Evolutionary conservation across 2,329 filamentous ascomycete genomes (phyloP).

Genomic region (Nemania diffusa): DNA sequence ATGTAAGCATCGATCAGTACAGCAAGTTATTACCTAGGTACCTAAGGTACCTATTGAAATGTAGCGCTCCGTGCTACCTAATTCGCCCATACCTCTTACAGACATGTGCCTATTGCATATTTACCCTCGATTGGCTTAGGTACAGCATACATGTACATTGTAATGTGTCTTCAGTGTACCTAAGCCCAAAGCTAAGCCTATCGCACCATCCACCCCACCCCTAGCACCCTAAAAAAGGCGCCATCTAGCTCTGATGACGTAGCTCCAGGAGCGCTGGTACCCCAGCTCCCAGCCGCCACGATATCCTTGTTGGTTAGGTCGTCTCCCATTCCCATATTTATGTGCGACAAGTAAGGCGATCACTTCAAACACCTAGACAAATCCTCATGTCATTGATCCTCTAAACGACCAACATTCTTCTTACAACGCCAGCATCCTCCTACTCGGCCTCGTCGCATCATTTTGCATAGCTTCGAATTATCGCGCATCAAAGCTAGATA

Average conservation of each 20-base stretch:
- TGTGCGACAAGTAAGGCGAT: conserved; percentile 30
- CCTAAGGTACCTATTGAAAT: background rate
- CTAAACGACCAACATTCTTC: conserved; percentile 18
- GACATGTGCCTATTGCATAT: background rate
- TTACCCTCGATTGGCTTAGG: conserved; percentile 13
- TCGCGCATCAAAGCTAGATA: conserved; percentile 6
- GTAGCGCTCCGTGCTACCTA: background rate
- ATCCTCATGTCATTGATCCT: conserved; percentile 13
- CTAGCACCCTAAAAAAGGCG: background rate
- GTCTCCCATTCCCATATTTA: conserved; percentile 31
- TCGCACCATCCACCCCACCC: background rate
- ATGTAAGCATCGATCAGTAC: no score
- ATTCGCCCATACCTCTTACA: background rate
- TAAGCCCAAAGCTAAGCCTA: conserved; percentile 2
- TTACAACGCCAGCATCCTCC: background rate
- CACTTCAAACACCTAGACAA: conserved; percentile 8
- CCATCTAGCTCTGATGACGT: conserved; percentile 40
- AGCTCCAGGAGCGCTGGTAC: conserved; percentile 34
- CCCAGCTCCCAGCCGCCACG: conserved; percentile 23
- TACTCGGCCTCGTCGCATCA: conserved; percentile 11
- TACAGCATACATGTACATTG: no score
- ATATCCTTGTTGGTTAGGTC: conserved; percentile 28
- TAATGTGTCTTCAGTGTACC: background rate
- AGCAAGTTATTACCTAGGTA: background rate
- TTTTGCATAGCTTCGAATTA: background rate